These are phyloP conservation scores for Phialophora tarda DNA, from an alignment of 2,329 filamentous ascomycete species.

Conservation along the genomic window DNA sequence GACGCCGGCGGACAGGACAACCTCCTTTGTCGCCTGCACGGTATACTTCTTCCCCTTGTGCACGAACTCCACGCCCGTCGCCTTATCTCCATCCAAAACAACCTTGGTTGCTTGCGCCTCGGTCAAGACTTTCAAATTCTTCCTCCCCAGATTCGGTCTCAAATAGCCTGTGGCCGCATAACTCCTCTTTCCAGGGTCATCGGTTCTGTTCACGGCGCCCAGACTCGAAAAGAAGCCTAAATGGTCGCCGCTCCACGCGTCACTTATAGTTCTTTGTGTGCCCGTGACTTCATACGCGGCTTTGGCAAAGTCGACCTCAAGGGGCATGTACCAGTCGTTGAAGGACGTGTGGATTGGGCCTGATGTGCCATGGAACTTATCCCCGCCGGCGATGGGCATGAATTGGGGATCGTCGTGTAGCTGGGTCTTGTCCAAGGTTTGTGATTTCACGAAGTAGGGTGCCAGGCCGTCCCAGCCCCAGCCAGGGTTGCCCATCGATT, in stretches of 20 bases:
- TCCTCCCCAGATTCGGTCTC: slow-evolving; percentile 44
- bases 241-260: slow-evolving; percentile 36
- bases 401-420: slow-evolving; percentile 39
- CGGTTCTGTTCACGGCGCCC: slow-evolving; percentile 32
- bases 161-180: slow-evolving; percentile 52
- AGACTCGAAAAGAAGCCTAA: slow-evolving; percentile 36
- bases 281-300: slow-evolving; percentile 45
- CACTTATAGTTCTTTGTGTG: slow-evolving; percentile 37
- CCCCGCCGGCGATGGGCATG: slow-evolving; percentile 40
- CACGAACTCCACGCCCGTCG: slow-evolving; percentile 53
- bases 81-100: slow-evolving; percentile 38
- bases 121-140: slow-evolving; percentile 55
- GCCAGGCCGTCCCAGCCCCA: slow-evolving; percentile 44
- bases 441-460: slow-evolving; percentile 41
- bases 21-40: slow-evolving; percentile 52
- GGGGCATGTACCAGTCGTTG: slow-evolving; percentile 45
- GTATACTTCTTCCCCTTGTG: slow-evolving; percentile 46
- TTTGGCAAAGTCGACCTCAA: slow-evolving; percentile 47
- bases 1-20: slow-evolving; percentile 65
- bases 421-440: slow-evolving; percentile 40
- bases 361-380: slow-evolving; percentile 38
- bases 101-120: slow-evolving; percentile 52
- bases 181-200: slow-evolving; percentile 43
- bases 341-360: slow-evolving; percentile 41
- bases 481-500: slow-evolving; percentile 45